A percentile compares a stretch with the other conserved stretches of the same genome.
These are phyloP conservation scores for Orbilia ellipsospora DNA, from an alignment of 2,329 filamentous ascomycete genomes.

Conservation along the genomic window DNA sequence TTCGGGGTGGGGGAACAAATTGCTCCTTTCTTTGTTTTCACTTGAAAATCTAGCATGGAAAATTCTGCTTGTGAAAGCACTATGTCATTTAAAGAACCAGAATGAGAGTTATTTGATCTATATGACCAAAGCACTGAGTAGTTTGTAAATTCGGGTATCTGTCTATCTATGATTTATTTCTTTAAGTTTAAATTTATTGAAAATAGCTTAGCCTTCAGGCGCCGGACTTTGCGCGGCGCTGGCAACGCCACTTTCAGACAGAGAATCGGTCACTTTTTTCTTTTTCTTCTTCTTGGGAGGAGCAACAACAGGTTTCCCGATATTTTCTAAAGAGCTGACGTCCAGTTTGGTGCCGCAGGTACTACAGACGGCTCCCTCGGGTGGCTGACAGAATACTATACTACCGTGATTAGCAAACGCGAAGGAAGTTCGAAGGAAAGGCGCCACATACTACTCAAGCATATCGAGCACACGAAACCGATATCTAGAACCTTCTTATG, in stretches of 20 bases:
- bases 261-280: conserved; percentile 66
- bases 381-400: conserved; percentile 77
- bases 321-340: conserved; percentile 72
- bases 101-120: not conserved
- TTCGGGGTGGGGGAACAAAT: not conserved
- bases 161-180: conserved; percentile 10
- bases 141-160: conserved; percentile 12
- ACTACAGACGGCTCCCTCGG: conserved; percentile 75
- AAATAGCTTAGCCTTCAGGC: conserved; percentile 59
- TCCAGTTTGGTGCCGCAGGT: conserved; percentile 81
- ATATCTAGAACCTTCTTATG: conserved; percentile 90
- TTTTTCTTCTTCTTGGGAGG: conserved; percentile 78
- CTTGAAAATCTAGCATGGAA: not conserved
- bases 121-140: not conserved
- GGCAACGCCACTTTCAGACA: conserved; percentile 67
- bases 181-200: conserved; percentile 47
- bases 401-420: not conserved
- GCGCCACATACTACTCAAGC: conserved; percentile 76
- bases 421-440: not conserved
- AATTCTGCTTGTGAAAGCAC: not conserved
- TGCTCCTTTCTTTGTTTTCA: not conserved
- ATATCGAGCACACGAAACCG: conserved; percentile 95
- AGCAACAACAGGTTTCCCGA: conserved; percentile 82
- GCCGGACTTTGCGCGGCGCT: conserved; percentile 72
- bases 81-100: not conserved